Conservation (phyloP, 148 eudicot species). For the Camellia sinensis region DNA sequence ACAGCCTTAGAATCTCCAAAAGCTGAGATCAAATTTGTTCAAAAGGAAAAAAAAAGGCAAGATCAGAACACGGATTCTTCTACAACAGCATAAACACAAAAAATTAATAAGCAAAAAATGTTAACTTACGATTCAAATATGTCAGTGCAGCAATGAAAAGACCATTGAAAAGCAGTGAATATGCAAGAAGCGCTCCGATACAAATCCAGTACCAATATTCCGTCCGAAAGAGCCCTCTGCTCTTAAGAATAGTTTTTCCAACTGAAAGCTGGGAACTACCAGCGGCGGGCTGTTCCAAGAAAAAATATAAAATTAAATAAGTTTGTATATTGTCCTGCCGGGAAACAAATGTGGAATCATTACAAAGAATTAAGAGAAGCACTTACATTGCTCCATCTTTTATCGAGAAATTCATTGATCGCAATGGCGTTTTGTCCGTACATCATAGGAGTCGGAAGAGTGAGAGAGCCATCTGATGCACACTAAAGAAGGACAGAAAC, state of each 20-base stretch:
- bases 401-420: constrained; percentile 34
- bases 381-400: constrained; percentile 40
- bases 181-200: constrained; percentile 26
- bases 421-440: constrained; percentile 42
- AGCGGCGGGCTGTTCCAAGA: constrained; percentile 17
- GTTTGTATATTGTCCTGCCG: neutral
- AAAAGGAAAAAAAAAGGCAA: neutral
- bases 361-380: neutral
- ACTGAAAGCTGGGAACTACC: constrained; percentile 22
- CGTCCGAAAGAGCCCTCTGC: constrained; percentile 22
- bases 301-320: too few relatives aligned
- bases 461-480: constrained; percentile 3
- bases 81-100: neutral
- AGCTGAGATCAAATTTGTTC: constrained; percentile 24
- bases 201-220: constrained; percentile 39
- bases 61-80: neutral
- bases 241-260: constrained; percentile 31
- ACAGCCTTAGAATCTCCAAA: constrained; percentile 33
- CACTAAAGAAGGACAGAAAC: constrained; percentile 1
- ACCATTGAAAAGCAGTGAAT: constrained; percentile 29
- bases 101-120: neutral
- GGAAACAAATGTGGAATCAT: neutral
- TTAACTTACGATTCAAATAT: constrained; percentile 30
- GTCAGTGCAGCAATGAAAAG: constrained; percentile 29
- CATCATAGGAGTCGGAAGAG: constrained; percentile 35